phyloP scores from a whole-genome alignment of 192 early-diverging fungal species.

The Physocladia obscura region DNA sequence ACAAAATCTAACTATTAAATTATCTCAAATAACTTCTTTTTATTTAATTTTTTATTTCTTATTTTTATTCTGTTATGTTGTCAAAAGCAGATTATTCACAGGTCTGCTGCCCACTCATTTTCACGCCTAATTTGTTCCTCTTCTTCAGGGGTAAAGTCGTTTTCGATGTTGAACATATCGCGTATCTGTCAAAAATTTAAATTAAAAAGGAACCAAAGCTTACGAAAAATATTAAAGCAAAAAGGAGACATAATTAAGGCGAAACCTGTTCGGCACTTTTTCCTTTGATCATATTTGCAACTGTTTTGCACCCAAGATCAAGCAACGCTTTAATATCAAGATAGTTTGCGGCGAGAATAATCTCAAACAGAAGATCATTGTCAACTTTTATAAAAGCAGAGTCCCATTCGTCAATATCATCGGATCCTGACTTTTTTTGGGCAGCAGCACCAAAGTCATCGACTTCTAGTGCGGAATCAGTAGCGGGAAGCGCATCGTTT shows the following conservation, averaged over 20 bases:
- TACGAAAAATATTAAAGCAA: constrained; percentile 21
- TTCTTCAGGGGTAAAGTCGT: constrained; percentile 96
- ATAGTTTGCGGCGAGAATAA: constrained; percentile 82
- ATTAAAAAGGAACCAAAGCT: background rate
- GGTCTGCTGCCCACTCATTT: constrained; percentile 56
- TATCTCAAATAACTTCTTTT: too few relatives aligned
- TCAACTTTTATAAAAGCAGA: constrained; percentile 56
- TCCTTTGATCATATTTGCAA: constrained; percentile 96
- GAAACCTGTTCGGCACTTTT: constrained; percentile 72
- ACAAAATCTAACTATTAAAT: too few relatives aligned
- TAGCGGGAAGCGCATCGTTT: constrained; percentile 45
- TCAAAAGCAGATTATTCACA: too few relatives aligned
- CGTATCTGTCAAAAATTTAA: constrained; percentile 66
- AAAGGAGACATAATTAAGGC: too few relatives aligned
- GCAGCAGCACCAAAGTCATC: background rate
- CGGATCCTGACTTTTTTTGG: constrained; percentile 24
- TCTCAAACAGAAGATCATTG: constrained; percentile 53
- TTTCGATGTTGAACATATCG: constrained; percentile 91
- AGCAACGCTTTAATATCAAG: constrained; percentile 96
- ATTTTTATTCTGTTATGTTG: too few relatives aligned
- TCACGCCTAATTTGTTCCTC: constrained; percentile 75
- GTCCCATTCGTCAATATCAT: constrained; percentile 62
- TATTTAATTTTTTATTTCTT: too few relatives aligned
- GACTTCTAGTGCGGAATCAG: constrained; percentile 44
- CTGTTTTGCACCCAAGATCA: constrained; percentile 96